Evolutionary conservation across 179 eudicot species (phyloP).

Genomic region (Silene noctiflora): DNA sequence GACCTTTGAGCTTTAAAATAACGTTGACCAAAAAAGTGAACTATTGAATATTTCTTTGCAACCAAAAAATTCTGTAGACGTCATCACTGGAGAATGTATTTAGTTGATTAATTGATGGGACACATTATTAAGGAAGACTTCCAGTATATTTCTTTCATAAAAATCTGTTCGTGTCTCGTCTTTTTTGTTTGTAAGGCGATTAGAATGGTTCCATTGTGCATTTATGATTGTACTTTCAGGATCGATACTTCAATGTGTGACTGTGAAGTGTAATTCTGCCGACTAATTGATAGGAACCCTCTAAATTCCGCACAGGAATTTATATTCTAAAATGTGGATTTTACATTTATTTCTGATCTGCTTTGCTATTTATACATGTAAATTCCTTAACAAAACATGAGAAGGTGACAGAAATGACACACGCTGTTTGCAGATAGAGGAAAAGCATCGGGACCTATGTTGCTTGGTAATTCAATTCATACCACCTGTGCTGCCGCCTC

Average conservation of each 20-base stretch:
- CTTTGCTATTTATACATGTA: background rate
- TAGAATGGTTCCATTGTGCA: background rate
- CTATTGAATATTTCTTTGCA: constrained; percentile 5
- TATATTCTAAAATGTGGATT: background rate
- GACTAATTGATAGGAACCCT: background rate
- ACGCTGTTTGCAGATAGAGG: constrained; percentile 71
- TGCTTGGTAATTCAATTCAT: constrained; percentile 76
- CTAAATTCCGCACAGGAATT: background rate
- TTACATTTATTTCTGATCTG: background rate
- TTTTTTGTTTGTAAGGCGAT: background rate
- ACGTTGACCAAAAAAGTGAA: background rate
- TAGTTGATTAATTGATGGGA: constrained; percentile 12
- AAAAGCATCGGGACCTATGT: constrained; percentile 90
- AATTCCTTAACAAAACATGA: background rate
- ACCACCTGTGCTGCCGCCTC: constrained; percentile 77
- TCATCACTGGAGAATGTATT: background rate
- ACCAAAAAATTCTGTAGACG: background rate
- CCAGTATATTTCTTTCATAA: background rate
- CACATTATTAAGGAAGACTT: background rate
- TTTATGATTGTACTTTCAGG: background rate
- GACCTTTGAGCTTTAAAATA: background rate
- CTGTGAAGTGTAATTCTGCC: background rate
- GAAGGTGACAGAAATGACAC: background rate
- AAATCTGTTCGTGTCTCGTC: background rate
- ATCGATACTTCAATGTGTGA: background rate